phyloP scores from a whole-genome alignment of 1,139 yeast species.

The Debaryomycetaceae sp. region DNA sequence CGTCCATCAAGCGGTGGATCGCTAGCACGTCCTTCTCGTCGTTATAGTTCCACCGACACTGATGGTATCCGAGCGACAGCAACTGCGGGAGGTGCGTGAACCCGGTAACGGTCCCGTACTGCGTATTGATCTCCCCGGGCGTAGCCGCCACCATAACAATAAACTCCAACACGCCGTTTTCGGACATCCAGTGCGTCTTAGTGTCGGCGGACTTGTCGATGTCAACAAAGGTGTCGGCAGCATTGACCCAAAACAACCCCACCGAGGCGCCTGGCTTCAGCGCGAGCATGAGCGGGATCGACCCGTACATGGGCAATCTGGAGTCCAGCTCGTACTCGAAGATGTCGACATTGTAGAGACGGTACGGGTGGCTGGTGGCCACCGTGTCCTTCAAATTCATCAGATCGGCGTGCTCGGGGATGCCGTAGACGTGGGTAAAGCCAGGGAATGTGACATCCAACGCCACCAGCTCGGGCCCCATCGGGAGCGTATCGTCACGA shows the following conservation, averaged over 20 bases:
- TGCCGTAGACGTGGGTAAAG: constrained; percentile 71
- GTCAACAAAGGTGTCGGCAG: constrained; percentile 91
- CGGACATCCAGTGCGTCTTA: constrained; percentile 89
- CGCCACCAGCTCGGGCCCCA: constrained; percentile 91
- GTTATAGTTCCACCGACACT: constrained; percentile 96
- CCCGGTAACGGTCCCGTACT: constrained; percentile 77
- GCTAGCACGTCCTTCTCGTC: constrained; percentile 78
- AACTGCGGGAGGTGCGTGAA: constrained; percentile 68
- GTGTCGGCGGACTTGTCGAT: constrained; percentile 40
- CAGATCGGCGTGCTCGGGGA: constrained; percentile 92
- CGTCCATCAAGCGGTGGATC: constrained; percentile 68
- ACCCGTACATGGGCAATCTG: constrained; percentile 88
- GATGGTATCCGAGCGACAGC: constrained; percentile 87
- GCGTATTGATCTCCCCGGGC: constrained; percentile 56
- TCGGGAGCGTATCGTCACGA: constrained; percentile 53
- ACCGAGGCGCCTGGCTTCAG: constrained; percentile 54
- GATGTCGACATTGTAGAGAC: constrained; percentile 88
- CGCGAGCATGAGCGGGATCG: constrained; percentile 84
- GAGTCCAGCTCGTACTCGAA: constrained; percentile 86
- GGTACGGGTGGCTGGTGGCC: constrained; percentile 57
- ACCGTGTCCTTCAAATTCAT: constrained; percentile 68
- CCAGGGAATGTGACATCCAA: constrained; percentile 66
- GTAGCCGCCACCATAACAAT: constrained; percentile 60
- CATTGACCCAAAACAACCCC: constrained; percentile 88
- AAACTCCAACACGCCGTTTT: constrained; percentile 77